Evolutionary conservation across 2,329 filamentous ascomycete species (phyloP).

Genomic region (Pestalotiopsis sp.): DNA sequence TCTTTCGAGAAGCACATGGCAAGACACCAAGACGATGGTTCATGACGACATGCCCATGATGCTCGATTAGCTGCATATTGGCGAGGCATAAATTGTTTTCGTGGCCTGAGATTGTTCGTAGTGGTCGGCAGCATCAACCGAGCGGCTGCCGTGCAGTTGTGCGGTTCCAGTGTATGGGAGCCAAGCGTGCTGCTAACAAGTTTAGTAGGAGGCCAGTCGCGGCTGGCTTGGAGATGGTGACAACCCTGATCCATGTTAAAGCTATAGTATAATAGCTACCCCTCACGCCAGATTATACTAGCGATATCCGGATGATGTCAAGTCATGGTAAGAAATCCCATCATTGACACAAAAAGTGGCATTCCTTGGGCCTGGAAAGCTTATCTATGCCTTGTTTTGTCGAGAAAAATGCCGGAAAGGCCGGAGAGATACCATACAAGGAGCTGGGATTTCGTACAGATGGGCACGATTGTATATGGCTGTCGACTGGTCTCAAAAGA

Average conservation of each 20-base stretch:
- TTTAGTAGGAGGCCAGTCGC: neutral
- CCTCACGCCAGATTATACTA: neutral
- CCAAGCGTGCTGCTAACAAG: neutral
- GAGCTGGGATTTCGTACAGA: too few species aligned
- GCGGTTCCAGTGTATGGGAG: neutral
- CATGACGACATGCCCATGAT: neutral
- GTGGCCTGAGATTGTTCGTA: neutral
- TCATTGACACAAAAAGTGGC: neutral
- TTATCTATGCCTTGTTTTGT: neutral
- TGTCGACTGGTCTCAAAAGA: too few species aligned
- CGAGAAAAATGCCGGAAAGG: neutral
- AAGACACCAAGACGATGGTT: neutral
- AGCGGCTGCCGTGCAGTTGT: neutral
- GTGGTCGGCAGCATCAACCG: neutral
- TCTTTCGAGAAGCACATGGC: neutral
- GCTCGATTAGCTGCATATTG: neutral
- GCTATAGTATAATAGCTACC: neutral
- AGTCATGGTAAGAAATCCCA: neutral
- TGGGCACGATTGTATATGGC: too few species aligned
- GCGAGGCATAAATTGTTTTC: neutral
- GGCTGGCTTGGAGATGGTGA: neutral
- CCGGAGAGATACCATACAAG: neutral
- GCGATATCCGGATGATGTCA: neutral
- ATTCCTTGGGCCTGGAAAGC: neutral
- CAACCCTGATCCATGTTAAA: neutral